These are phyloP conservation scores for Sclerotinia borealis DNA, from an alignment of 2,329 filamentous ascomycete genomes.

Conservation along the genomic window DNA sequence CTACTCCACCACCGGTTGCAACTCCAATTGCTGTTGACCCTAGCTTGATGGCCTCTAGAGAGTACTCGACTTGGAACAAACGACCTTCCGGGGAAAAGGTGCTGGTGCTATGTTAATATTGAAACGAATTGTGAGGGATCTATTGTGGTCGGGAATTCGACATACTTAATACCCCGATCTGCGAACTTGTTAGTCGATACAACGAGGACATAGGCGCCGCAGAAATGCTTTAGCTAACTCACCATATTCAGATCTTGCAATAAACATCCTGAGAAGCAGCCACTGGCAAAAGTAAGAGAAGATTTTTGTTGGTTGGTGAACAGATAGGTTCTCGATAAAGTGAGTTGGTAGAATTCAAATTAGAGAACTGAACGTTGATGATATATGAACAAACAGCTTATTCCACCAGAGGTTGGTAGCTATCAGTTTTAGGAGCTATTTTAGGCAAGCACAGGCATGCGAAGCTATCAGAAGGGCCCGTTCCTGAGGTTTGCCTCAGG, in stretches of 20 bases:
- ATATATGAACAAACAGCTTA: constrained; percentile 7
- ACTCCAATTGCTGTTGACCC: constrained; percentile 97
- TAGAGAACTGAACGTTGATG: not conserved
- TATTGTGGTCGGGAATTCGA: constrained; percentile 25
- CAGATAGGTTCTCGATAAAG: not conserved
- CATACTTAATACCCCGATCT: constrained; percentile 98
- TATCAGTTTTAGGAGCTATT: constrained; percentile 11
- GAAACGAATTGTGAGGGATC: constrained; percentile 10
- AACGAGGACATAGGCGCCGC: constrained; percentile 17
- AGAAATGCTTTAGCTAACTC: constrained; percentile 37
- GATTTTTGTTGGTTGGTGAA: not conserved
- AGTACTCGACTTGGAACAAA: constrained; percentile 99
- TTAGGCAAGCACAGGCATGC: constrained; percentile 16
- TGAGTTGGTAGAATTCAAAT: not conserved
- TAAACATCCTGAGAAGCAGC: constrained; percentile 75
- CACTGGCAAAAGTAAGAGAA: not conserved
- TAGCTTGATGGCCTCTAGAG: constrained; percentile 98
- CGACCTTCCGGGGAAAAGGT: constrained; percentile 99
- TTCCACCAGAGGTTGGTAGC: constrained; percentile 8
- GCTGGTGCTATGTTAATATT: constrained; percentile 42
- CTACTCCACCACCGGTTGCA: constrained; percentile 88
- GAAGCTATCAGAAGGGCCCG: constrained; percentile 8
- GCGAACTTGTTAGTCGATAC: constrained; percentile 35
- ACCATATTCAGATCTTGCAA: constrained; percentile 99
- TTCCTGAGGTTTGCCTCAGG: constrained; percentile 4